Base-by-base conservation (phyloP, 2,329 filamentous ascomycete species). In the Fusarium sp. region DNA sequence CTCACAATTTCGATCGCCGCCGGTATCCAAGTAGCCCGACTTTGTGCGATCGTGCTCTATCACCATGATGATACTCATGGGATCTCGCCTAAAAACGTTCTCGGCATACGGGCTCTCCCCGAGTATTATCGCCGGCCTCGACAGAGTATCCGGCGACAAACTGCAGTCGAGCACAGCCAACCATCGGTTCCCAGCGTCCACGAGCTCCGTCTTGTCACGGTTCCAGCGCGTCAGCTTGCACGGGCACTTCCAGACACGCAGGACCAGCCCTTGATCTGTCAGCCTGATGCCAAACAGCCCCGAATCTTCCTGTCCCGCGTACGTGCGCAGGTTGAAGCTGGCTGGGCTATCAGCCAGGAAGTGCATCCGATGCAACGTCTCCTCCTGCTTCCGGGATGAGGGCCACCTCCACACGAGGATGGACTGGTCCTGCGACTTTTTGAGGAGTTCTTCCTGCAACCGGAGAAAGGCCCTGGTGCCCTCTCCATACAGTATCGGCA, bases 401-500 rank as follows among this genome's bases (percentile, higher is more conserved):
- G 67, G 54, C 50, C 57, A 66, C 19, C 67, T 53, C 68, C 68
- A 74, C 6, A 70, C 70, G 10, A 78, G 73, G 2, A 78, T 60
- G 6, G 70, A 74, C 27, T 77, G 72, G 51, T 78, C 76, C 10
- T 72, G 66, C 0, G 72, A 67, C 14, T 46, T 56, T 51, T 70
- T 72, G 35, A 77, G 61, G 11, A 77, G 73, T 21, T 76, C 73
- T 42, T 75, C 66, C 50, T 77, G 73, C 2, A 77, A 57, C 21
- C 75, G 66, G 7, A 68, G 47, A 45, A 75, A 77, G 9, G 75
- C 73, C 35, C 61, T 70, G 27, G 23, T 45, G n/a, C 74, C 73
- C 35, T 77, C 75, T 2, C 75, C 75, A 15, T 76, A 77, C 1
- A 76, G 58, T 19, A 76, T 60, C 6, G 72, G 70, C 72, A 77